A percentile compares a stretch with the other conserved stretches of the same genome.
Evolutionary conservation across 2,329 filamentous ascomycete genomes (phyloP).

Genomic region (Scorias spongiosa): DNA sequence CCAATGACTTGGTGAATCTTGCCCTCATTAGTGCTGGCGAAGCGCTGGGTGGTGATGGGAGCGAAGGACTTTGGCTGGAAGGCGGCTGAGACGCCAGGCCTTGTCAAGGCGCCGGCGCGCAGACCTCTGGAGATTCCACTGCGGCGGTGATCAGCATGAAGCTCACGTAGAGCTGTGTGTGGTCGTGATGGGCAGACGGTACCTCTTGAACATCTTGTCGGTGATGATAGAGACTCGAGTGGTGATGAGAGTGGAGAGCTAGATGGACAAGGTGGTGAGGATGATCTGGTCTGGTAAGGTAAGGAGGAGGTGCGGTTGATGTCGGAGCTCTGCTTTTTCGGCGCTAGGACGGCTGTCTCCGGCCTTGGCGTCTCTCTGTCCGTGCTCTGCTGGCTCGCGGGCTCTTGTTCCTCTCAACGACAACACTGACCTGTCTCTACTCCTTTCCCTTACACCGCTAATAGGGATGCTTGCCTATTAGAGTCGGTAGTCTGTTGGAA

Average conservation of each 20-base stretch:
- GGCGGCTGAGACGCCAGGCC: slow-evolving; percentile 41
- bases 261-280: slow-evolving; percentile 1
- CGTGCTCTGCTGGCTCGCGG: too few relatives aligned
- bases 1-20: slow-evolving; percentile 78
- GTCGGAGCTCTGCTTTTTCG: neutral
- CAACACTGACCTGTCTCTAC: too few relatives aligned
- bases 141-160: slow-evolving; percentile 25
- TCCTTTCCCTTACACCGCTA: too few relatives aligned
- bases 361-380: neutral
- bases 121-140: slow-evolving; percentile 53
- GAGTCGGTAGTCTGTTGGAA: too few relatives aligned
- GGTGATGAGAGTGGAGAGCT: slow-evolving; percentile 8
- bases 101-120: slow-evolving; percentile 43
- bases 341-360: neutral
- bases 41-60: slow-evolving; percentile 44
- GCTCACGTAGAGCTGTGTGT: slow-evolving; percentile 1
- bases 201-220: slow-evolving; percentile 75
- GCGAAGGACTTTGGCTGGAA: slow-evolving; percentile 43
- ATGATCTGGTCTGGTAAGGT: neutral
- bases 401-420: too few relatives aligned
- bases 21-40: slow-evolving; percentile 47
- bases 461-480: too few relatives aligned
- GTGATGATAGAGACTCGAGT: slow-evolving; percentile 31
- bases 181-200: slow-evolving; percentile 18
- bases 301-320: neutral